phyloP scores from a whole-genome alignment of 768 basidiomycete species.

The Rhodocollybia butyracea region DNA sequence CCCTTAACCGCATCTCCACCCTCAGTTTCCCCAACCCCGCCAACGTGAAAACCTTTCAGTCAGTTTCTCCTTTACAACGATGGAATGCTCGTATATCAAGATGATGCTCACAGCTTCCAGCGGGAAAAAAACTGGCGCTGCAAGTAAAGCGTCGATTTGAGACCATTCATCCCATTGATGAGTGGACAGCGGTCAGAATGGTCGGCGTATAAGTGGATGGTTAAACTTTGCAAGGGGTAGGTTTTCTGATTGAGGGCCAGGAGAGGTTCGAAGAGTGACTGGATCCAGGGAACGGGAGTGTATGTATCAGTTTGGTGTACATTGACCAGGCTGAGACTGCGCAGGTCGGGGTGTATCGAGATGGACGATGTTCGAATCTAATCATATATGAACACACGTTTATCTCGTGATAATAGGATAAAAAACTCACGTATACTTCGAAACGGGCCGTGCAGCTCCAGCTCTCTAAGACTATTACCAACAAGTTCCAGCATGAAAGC shows the following conservation, averaged over 20 bases:
- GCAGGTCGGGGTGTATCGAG: background rate
- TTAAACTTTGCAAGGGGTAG: background rate
- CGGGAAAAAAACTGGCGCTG: background rate
- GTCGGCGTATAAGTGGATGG: background rate
- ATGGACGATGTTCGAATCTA: background rate
- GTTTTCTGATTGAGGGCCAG: background rate
- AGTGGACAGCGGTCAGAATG: background rate
- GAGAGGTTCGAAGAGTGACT: background rate
- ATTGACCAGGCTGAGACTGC: background rate
- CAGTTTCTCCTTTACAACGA: background rate
- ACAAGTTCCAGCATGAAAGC: background rate
- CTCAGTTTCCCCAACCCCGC: background rate
- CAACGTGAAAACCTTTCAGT: background rate
- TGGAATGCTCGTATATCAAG: background rate
- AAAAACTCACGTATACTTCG: background rate
- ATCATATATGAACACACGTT: background rate
- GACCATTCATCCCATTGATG: conserved; percentile 2
- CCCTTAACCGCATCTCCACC: background rate
- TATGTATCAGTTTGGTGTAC: background rate
- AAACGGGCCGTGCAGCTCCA: conserved; percentile 1
- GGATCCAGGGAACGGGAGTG: background rate
- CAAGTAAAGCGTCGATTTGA: background rate
- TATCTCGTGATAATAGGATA: background rate
- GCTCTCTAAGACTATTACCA: background rate
- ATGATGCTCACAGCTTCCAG: conserved; percentile 5